Percentiles rank a stretch among this genome's conserved stretches.
Evolutionary conservation across 1,284 basidiomycete genomes (phyloP).

Genomic region (Austroboletus rostrupii): DNA sequence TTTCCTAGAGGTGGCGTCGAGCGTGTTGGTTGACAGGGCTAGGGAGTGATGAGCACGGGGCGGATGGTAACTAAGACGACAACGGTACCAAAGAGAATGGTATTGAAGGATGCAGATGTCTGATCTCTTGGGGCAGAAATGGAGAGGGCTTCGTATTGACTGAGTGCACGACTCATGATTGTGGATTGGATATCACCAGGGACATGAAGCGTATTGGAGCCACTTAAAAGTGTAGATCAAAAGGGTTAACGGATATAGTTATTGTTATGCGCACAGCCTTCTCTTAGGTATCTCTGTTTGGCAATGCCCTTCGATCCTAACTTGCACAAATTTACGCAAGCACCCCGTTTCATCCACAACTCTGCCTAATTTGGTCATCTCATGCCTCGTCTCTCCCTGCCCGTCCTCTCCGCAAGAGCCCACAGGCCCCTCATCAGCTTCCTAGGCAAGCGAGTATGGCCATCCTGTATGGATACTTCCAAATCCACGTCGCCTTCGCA

Average conservation of each 20-base stretch:
- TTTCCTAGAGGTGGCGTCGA: slow-evolving; percentile 39
- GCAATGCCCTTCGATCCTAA: slow-evolving; percentile 22
- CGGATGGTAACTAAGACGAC: slow-evolving; percentile 6
- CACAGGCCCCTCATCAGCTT: slow-evolving; percentile 77
- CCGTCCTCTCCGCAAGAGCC: slow-evolving; percentile 34
- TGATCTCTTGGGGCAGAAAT: slow-evolving; percentile 6
- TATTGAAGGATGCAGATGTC: slow-evolving; percentile 2
- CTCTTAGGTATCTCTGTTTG: slow-evolving; percentile 14
- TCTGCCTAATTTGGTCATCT: not conserved
- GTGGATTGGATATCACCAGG: not conserved
- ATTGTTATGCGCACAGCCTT: slow-evolving; percentile 19
- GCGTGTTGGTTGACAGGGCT: slow-evolving; percentile 14
- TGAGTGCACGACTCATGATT: slow-evolving; percentile 17
- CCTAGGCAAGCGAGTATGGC: slow-evolving; percentile 66
- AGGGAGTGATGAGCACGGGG: slow-evolving; percentile 2
- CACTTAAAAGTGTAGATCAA: not conserved
- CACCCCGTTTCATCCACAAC: not conserved
- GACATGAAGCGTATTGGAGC: no score
- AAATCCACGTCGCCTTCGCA: not conserved
- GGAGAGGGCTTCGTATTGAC: slow-evolving; percentile 20
- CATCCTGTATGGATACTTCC: slow-evolving; percentile 42
- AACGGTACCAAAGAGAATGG: slow-evolving; percentile 17
- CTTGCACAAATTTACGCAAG: slow-evolving; percentile 15
- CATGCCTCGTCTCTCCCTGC: slow-evolving; percentile 19
- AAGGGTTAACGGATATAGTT: not conserved